Evolutionary conservation across 1,284 basidiomycete species (phyloP).

Genomic region (Apiotrichum gracile): DNA sequence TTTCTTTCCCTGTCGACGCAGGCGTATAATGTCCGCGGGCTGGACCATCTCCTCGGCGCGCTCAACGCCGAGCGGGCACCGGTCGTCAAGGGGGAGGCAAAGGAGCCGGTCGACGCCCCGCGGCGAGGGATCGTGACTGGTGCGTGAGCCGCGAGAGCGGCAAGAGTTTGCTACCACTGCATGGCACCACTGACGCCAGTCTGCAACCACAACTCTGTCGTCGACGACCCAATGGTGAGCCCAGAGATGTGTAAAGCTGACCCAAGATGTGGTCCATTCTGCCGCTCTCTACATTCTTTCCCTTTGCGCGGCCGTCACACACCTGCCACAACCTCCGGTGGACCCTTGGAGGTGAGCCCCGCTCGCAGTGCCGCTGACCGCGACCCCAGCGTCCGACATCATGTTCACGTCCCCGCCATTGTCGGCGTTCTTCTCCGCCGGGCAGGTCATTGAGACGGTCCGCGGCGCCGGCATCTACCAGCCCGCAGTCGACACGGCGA

Average conservation of each 20-base stretch:
- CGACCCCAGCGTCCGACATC: constrained; percentile 71
- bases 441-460: constrained; percentile 90
- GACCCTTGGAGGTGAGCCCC: constrained; percentile 39
- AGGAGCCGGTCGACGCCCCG: constrained; percentile 13
- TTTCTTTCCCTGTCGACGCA: constrained; percentile 64
- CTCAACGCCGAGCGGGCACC: constrained; percentile 43
- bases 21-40: constrained; percentile 60
- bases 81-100: constrained; percentile 7
- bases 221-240: constrained; percentile 45
- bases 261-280: constrained; percentile 74
- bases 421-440: constrained; percentile 76
- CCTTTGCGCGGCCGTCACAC: constrained; percentile 31
- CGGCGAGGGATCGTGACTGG: constrained; percentile 72
- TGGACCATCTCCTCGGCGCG: constrained; percentile 60
- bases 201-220: constrained; percentile 81
- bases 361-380: background rate
- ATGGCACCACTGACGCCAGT: constrained; percentile 51
- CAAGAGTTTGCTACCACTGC: background rate
- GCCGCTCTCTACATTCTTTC: constrained; percentile 59
- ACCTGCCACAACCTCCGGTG: constrained; percentile 41
- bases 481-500: constrained; percentile 72
- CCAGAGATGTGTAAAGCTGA: background rate
- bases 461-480: constrained; percentile 87
- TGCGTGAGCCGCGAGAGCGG: constrained; percentile 43
- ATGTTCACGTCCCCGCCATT: constrained; percentile 89